phyloP scores from a whole-genome alignment of 306 rosid species.

The Rosa lucieae region DNA sequence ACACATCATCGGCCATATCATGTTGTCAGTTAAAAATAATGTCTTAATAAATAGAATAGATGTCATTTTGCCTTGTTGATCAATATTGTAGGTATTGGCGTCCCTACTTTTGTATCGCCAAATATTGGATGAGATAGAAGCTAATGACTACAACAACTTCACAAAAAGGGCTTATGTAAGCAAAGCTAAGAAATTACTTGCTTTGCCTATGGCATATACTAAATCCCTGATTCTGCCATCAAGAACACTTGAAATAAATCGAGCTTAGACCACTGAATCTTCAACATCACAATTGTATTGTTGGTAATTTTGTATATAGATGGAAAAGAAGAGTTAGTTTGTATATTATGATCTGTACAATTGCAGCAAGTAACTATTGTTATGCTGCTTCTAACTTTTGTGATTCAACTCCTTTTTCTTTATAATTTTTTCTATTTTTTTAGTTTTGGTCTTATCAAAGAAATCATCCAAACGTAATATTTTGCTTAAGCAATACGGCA shows the following conservation, averaged over 20 bases:
- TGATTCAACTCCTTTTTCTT: neutral
- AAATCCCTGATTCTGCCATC: constrained; percentile 51
- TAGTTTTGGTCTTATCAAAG: too few relatives aligned
- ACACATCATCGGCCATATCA: neutral
- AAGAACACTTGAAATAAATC: constrained; percentile 9
- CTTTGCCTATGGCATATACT: constrained; percentile 64
- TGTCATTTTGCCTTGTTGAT: neutral
- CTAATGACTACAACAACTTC: constrained; percentile 76
- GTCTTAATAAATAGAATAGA: neutral
- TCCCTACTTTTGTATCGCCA: constrained; percentile 63
- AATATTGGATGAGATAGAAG: constrained; percentile 83
- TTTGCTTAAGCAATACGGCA: too few relatives aligned
- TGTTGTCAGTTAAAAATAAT: neutral
- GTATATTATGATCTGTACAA: neutral
- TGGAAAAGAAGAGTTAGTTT: neutral
- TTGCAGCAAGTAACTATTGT: neutral
- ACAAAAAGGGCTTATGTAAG: constrained; percentile 73
- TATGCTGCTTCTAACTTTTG: neutral
- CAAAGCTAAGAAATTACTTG: constrained; percentile 67
- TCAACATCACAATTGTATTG: neutral
- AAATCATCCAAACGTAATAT: too few relatives aligned
- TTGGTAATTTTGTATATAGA: neutral
- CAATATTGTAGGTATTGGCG: constrained; percentile 61
- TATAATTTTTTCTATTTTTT: too few relatives aligned
- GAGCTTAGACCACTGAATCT: neutral